Percentiles rank a stretch among this genome's conserved stretches.
phyloP scores from a whole-genome alignment of 179 eudicot species.

The Beta corolliflora region DNA sequence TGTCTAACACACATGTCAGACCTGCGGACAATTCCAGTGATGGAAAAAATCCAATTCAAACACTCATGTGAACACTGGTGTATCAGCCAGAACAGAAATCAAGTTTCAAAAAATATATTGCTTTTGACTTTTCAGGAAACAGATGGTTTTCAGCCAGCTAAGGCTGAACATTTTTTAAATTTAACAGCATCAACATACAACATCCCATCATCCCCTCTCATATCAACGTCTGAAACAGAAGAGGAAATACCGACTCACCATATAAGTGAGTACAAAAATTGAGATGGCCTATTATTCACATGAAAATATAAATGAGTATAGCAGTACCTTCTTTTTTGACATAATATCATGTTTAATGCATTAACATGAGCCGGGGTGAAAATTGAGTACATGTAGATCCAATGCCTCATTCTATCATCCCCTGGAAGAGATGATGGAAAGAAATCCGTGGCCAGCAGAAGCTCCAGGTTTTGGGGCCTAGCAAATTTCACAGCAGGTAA shows the following conservation, averaged over 20 bases:
- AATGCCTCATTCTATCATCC: constrained; percentile 72
- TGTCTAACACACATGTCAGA: not conserved
- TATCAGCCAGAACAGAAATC: not conserved
- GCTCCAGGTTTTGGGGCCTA: constrained; percentile 85
- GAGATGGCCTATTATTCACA: not conserved
- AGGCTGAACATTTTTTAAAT: not conserved
- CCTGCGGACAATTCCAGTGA: too few relatives aligned
- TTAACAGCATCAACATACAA: not conserved
- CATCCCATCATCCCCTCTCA: not conserved
- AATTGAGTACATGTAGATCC: constrained; percentile 72
- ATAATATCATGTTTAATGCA: constrained; percentile 67
- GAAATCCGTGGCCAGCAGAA: constrained; percentile 63
- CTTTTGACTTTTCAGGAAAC: not conserved
- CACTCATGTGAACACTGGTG: not conserved
- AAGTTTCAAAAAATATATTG: not conserved
- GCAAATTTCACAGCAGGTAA: constrained; percentile 28
- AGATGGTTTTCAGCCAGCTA: not conserved
- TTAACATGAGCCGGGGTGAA: constrained; percentile 71
- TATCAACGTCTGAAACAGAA: not conserved
- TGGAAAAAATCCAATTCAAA: not conserved
- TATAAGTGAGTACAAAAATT: not conserved
- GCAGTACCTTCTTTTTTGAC: constrained; percentile 75
- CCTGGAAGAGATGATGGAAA: constrained; percentile 79
- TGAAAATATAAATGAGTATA: constrained; percentile 13
- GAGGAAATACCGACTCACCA: not conserved